Percentiles rank a stretch among this genome's conserved stretches.
Evolutionary conservation across 2,329 filamentous ascomycete species (phyloP).

Genomic region (Clarireedia hainanense): DNA sequence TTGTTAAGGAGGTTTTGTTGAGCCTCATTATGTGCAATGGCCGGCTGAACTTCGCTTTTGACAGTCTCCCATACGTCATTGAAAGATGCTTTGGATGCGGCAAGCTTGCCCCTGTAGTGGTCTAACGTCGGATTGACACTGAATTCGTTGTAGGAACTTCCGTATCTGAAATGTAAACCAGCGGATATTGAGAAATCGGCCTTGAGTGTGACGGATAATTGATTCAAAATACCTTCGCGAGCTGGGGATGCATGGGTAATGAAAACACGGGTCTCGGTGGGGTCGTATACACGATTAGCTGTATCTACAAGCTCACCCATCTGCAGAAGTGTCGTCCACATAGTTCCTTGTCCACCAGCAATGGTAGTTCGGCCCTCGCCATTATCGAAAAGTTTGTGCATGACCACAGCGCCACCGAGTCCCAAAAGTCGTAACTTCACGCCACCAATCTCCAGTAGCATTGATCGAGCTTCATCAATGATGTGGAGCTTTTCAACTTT

Average conservation of each 20-base stretch:
- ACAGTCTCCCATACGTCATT: conserved; percentile 99
- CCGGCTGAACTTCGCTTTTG: conserved; percentile 89
- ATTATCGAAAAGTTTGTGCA: conserved; percentile 99
- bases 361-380: conserved; percentile 97
- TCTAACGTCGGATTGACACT: conserved; percentile 97
- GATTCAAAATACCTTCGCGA: conserved; percentile 91
- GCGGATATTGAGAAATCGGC: conserved; percentile 97
- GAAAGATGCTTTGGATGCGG: conserved; percentile 96
- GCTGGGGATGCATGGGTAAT: conserved; percentile 95
- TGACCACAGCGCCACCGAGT: conserved; percentile 91
- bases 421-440: conserved; percentile 93
- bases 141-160: conserved; percentile 99
- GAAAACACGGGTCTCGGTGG: conserved; percentile 93
- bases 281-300: conserved; percentile 95
- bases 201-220: conserved; percentile 94
- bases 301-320: conserved; percentile 98
- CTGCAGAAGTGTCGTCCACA: conserved; percentile 98
- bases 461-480: conserved; percentile 94
- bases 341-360: conserved; percentile 94
- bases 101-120: conserved; percentile 96
- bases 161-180: conserved; percentile 95
- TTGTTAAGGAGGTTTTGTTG: conserved; percentile 90
- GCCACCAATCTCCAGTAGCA: conserved; percentile 87
- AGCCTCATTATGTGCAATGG: conserved; percentile 85
- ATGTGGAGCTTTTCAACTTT: conserved; percentile 97